Percentiles rank a stretch among this genome's conserved stretches.
These are phyloP conservation scores for Lactarius vividus DNA, from an alignment of 768 basidiomycete genomes.

Conservation along the genomic window DNA sequence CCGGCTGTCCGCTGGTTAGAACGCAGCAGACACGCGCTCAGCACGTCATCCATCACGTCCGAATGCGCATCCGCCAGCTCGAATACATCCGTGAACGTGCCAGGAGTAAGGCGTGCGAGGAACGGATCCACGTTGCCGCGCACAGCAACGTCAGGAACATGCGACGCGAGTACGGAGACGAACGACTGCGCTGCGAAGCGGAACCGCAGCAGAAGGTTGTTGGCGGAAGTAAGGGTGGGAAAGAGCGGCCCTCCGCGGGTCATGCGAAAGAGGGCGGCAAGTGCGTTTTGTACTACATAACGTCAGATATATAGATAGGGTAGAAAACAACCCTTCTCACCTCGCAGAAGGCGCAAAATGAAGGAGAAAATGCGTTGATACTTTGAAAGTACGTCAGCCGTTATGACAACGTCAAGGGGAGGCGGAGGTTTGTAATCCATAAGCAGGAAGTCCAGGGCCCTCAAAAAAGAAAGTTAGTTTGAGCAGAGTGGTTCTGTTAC, in stretches of 20 bases:
- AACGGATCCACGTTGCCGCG: slow-evolving; percentile 74
- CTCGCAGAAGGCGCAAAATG: slow-evolving; percentile 74
- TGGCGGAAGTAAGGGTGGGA: slow-evolving; percentile 51
- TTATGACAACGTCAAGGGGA: slow-evolving; percentile 72
- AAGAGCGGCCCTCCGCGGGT: slow-evolving; percentile 53
- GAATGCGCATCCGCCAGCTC: slow-evolving; percentile 67
- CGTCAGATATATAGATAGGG: background rate
- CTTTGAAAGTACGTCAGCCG: slow-evolving; percentile 69
- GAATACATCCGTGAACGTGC: slow-evolving; percentile 67
- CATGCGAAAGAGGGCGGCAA: slow-evolving; percentile 65
- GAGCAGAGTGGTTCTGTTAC: background rate
- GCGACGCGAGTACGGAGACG: slow-evolving; percentile 60
- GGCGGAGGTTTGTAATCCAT: slow-evolving; percentile 87
- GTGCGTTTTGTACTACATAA: slow-evolving; percentile 61
- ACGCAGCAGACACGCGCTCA: slow-evolving; percentile 70
- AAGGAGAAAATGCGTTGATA: slow-evolving; percentile 84
- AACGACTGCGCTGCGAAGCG: slow-evolving; percentile 75
- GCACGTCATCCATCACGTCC: slow-evolving; percentile 64
- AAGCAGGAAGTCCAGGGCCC: slow-evolving; percentile 86
- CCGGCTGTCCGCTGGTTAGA: slow-evolving; percentile 64
- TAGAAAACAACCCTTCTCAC: slow-evolving; percentile 38
- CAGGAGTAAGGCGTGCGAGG: slow-evolving; percentile 35
- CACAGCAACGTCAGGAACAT: slow-evolving; percentile 81
- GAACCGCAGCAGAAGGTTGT: slow-evolving; percentile 59
- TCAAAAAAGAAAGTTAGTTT: slow-evolving; percentile 33